These are phyloP conservation scores for Backusella parvicylindrica DNA, from an alignment of 192 early-diverging fungal genomes.

Conservation along the genomic window DNA sequence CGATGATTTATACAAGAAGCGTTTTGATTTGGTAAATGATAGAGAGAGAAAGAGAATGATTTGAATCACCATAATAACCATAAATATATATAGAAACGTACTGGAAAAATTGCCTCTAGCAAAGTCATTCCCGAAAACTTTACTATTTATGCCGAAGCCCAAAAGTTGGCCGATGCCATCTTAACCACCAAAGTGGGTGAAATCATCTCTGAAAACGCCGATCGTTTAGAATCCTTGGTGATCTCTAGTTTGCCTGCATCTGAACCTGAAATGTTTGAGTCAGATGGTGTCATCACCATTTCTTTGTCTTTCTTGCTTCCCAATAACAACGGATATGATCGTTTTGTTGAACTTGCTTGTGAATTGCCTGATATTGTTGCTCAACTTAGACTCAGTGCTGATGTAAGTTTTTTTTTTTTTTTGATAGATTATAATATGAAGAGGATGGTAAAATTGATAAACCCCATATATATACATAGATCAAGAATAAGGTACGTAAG, in stretches of 20 bases:
- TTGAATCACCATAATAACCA: slow-evolving; percentile 37
- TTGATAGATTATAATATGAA: slow-evolving; percentile 28
- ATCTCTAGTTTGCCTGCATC: slow-evolving; percentile 24
- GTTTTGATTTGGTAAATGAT: slow-evolving; percentile 46
- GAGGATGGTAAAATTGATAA: slow-evolving; percentile 36
- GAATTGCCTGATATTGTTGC: slow-evolving; percentile 25
- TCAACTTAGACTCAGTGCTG: slow-evolving; percentile 28
- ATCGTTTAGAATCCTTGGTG: slow-evolving; percentile 26
- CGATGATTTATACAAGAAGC: slow-evolving; percentile 51
- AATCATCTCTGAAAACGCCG: background rate
- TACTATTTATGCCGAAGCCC: slow-evolving; percentile 24
- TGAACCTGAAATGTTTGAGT: slow-evolving; percentile 31
- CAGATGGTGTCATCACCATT: background rate
- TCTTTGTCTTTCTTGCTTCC: background rate
- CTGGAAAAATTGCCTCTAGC: slow-evolving; percentile 11
- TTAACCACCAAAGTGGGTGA: slow-evolving; percentile 20
- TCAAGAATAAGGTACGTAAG: slow-evolving; percentile 56
- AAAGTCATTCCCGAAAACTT: slow-evolving; percentile 16
- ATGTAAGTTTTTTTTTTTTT: slow-evolving; percentile 31
- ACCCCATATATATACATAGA: slow-evolving; percentile 10
- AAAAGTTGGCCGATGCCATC: slow-evolving; percentile 28
- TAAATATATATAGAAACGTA: slow-evolving; percentile 24
- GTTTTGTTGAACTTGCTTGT: slow-evolving; percentile 22
- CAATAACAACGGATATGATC: slow-evolving; percentile 14
- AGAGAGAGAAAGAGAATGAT: background rate